Conservation (phyloP, 2,329 filamentous ascomycete genomes). For the Paraphoma chrysanthemicola region DNA sequence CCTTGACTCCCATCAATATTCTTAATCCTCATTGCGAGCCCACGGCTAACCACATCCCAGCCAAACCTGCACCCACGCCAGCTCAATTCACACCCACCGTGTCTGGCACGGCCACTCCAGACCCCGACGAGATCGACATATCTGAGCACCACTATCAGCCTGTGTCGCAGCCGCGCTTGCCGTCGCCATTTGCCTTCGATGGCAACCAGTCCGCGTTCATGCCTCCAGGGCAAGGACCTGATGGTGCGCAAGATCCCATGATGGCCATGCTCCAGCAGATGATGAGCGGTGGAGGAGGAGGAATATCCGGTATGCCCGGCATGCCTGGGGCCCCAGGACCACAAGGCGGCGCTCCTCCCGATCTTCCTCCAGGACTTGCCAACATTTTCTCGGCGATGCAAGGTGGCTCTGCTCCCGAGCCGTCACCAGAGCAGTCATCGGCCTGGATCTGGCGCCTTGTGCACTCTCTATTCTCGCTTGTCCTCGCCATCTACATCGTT, state of each 20-base stretch:
- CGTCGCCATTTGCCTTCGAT: constrained; percentile 43
- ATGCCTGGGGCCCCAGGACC: constrained; percentile 36
- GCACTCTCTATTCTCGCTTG: constrained; percentile 74
- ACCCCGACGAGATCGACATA: constrained; percentile 79
- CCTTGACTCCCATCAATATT: neutral
- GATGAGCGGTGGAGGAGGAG: constrained; percentile 58
- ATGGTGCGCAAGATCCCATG: constrained; percentile 66
- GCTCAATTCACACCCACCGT: constrained; percentile 20
- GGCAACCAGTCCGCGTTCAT: constrained; percentile 25
- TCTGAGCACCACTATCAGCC: constrained; percentile 75
- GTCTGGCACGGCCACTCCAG: constrained; percentile 50
- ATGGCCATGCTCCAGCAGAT: constrained; percentile 79
- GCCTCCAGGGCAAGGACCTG: constrained; percentile 26
- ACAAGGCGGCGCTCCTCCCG: constrained; percentile 32
- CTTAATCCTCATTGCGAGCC: neutral
- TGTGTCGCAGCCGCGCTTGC: constrained; percentile 51
- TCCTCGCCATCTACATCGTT: constrained; percentile 74
- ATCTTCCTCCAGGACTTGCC: constrained; percentile 51
- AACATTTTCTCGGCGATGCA: constrained; percentile 56
- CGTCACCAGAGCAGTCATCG: constrained; percentile 51
- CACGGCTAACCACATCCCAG: constrained; percentile 32
- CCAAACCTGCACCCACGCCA: constrained; percentile 29
- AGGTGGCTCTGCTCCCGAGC: constrained; percentile 40
- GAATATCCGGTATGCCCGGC: constrained; percentile 44
- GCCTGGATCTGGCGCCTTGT: constrained; percentile 73